phyloP scores from a whole-genome alignment of 2,329 filamentous ascomycete species.

The Xenosphaeropsis pyriputrescens region DNA sequence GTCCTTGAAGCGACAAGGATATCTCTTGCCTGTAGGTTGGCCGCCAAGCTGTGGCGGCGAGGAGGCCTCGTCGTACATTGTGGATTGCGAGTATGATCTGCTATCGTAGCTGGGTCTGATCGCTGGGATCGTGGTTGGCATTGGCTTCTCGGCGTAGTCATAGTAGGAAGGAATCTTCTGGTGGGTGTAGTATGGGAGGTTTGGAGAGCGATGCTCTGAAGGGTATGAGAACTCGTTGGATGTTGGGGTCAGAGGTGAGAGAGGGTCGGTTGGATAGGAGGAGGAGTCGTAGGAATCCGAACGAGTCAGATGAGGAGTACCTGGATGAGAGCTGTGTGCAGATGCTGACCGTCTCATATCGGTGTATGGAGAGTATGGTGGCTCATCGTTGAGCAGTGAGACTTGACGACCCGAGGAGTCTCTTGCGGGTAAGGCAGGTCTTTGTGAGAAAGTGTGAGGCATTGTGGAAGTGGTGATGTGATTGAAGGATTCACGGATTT shows the following conservation, averaged over 20 bases:
- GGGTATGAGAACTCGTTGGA: constrained; percentile 24
- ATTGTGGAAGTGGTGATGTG: background rate
- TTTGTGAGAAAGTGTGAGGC: no score
- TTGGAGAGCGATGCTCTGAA: constrained; percentile 9
- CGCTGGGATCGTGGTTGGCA: background rate
- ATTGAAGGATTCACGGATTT: constrained; percentile 3
- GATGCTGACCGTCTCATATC: constrained; percentile 4
- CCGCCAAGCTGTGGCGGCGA: constrained; percentile 3
- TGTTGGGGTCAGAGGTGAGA: constrained; percentile 40
- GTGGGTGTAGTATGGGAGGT: constrained; percentile 12
- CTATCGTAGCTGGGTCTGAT: background rate
- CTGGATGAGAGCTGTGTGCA: constrained; percentile 23
- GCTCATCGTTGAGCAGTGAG: constrained; percentile 44
- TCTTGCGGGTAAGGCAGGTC: constrained; percentile 33
- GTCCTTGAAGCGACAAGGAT: constrained; percentile 60
- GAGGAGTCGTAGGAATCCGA: constrained; percentile 45
- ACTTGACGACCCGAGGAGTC: constrained; percentile 42
- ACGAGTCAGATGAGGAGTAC: constrained; percentile 36
- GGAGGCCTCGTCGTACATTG: constrained; percentile 7
- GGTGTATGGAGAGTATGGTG: constrained; percentile 8
- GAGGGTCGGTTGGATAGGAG: constrained; percentile 33
- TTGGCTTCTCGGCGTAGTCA: background rate
- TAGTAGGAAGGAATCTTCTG: constrained; percentile 24
- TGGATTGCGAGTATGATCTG: background rate
- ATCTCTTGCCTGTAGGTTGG: constrained; percentile 35